Evolutionary conservation across 2,329 filamentous ascomycete genomes (phyloP), one percentile per base, ranked within the genome.

Genomic region (Xylariales sp.): DNA sequence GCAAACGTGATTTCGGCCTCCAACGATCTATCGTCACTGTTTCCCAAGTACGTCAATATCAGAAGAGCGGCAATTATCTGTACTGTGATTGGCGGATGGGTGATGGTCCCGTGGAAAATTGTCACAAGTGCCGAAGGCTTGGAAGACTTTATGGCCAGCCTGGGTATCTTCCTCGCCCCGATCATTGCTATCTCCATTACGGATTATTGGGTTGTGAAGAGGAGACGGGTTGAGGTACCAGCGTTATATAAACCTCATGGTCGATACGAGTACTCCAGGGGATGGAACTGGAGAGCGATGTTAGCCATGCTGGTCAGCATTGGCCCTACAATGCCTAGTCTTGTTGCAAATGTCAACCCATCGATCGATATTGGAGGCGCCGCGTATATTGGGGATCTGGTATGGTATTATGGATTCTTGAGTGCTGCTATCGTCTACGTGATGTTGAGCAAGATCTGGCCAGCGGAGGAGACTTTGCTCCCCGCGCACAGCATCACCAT

Each of bases 101-200:
- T 69, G 4, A 64, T 83, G 23, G 76, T 79, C 2, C 78, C 78
- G 3, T 83, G 78, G 80, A 81, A 81, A 60, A 83, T 84, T 40
- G 61, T 83, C 14, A 65, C 57, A 21, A 78, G 72, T 0, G 79
- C 78, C 3, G 54, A 59, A 2, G 76, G 70, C 2, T 76, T 84
- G 47, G 57, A 82, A 4, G 70, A 72, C 30, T 85, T 85, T 58
- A 81, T 87, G 71, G 68, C 71, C 29, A 80, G 79, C 1, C 52
- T 63, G 41, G 49, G 60, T 30, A 69, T 84, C 27, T 84, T 85
- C 58, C 62, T 85, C 1, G 79, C 76, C 0, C 79, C 80, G 0
- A 78, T 84, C 40, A 75, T 76, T 1, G 70, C 70, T 1, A 76
- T 83, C 44, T 72, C 81, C 60, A 61, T 70, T 1, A 67, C 68